phyloP scores from a whole-genome alignment of 176 grass and related monocot species.

The Carex littledalei region DNA sequence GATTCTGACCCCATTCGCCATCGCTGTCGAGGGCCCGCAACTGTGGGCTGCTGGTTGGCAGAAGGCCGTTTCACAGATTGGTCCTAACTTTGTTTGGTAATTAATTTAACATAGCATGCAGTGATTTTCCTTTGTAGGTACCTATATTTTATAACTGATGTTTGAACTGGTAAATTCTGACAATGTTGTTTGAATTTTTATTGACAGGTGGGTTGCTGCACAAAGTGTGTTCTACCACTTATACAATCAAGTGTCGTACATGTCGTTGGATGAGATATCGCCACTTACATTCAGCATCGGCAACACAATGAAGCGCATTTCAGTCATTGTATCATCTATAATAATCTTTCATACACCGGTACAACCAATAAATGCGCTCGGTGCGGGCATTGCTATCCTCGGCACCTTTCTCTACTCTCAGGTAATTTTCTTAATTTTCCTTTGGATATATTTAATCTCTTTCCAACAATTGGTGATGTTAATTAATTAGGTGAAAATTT shows the following conservation, averaged over 20 bases:
- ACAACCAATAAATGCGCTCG: constrained; percentile 82
- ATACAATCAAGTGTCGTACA: constrained; percentile 98
- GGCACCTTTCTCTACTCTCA: constrained; percentile 97
- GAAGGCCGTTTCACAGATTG: constrained; percentile 61
- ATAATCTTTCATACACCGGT: constrained; percentile 89
- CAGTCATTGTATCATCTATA: constrained; percentile 88
- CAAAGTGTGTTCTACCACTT: constrained; percentile 99
- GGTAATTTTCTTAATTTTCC: constrained; percentile 23
- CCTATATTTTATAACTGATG: not conserved
- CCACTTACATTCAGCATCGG: constrained; percentile 89
- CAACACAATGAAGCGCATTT: constrained; percentile 98
- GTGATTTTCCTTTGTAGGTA: not conserved
- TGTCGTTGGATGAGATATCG: constrained; percentile 90
- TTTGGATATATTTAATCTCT: not conserved
- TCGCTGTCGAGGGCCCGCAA: constrained; percentile 89
- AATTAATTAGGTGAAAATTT: not conserved
- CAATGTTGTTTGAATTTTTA: not conserved
- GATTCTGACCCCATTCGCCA: constrained; percentile 74
- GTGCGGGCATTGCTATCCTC: constrained; percentile 75
- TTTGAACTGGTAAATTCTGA: not conserved
- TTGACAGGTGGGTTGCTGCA: constrained; percentile 71
- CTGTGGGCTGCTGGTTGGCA: constrained; percentile 95
- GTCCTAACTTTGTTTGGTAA: constrained; percentile 89
- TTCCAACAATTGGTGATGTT: not conserved
- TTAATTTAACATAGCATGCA: not conserved